Evolutionary conservation across 2,329 filamentous ascomycete species (phyloP).

Genomic region (Scytalidium lignicola): DNA sequence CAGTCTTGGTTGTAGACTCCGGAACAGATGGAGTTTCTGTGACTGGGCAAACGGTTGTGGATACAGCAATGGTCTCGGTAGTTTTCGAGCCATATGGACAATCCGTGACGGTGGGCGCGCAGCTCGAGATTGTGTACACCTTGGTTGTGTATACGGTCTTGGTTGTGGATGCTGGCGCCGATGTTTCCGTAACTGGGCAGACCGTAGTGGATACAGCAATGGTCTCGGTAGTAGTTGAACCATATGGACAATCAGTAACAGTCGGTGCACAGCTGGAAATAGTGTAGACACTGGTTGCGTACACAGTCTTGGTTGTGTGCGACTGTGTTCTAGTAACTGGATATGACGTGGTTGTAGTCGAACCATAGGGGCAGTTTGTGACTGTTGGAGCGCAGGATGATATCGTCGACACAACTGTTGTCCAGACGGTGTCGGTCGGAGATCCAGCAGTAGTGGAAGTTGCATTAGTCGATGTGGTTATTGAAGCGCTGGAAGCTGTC

Average conservation of each 20-base stretch:
- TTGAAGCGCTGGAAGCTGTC: too few relatives aligned
- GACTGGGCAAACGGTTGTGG: slow-evolving; percentile 41
- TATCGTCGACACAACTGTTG: slow-evolving; percentile 8
- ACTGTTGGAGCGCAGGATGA: slow-evolving; percentile 29
- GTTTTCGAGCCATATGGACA: slow-evolving; percentile 32
- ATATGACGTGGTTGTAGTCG: slow-evolving; percentile 33
- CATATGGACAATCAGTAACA: slow-evolving; percentile 18
- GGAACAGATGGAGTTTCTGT: slow-evolving; percentile 9
- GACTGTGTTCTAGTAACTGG: slow-evolving; percentile 41
- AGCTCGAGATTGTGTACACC: slow-evolving; percentile 10
- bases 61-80: slow-evolving; percentile 35
- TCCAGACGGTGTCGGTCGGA: slow-evolving; percentile 7
- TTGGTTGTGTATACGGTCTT: slow-evolving; percentile 10
- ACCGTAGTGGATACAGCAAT: slow-evolving; percentile 13
- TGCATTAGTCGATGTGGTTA: background rate
- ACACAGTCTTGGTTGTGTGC: slow-evolving; percentile 6
- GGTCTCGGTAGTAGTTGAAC: slow-evolving; percentile 17
- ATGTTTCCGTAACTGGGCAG: slow-evolving; percentile 7
- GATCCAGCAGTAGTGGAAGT: background rate
- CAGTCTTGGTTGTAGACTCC: slow-evolving; percentile 19
- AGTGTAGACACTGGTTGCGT: slow-evolving; percentile 6
- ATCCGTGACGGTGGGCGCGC: slow-evolving; percentile 32
- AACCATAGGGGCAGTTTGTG: slow-evolving; percentile 30
- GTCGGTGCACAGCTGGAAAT: slow-evolving; percentile 13
- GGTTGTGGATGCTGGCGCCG: background rate